These are phyloP conservation scores for Aspergillus mulundensis DNA, from an alignment of 495 filamentous ascomycete species.

Conservation along the genomic window DNA sequence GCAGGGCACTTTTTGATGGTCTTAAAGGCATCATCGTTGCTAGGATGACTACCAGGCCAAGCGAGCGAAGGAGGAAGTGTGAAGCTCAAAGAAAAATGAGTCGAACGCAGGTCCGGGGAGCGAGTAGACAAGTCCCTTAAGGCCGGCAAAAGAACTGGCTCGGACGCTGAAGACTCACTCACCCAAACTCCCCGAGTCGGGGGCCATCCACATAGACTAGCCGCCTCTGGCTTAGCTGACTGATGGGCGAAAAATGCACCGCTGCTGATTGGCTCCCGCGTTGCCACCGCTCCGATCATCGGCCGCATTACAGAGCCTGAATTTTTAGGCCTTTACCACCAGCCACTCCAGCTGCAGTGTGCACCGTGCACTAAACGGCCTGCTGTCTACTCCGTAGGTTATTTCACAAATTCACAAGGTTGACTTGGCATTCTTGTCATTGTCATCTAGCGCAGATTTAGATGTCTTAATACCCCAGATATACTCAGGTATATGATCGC, in stretches of 20 bases:
- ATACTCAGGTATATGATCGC: neutral
- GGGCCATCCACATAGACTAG: neutral
- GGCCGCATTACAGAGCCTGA: conserved; percentile 9
- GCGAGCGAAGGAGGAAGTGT: conserved; percentile 14
- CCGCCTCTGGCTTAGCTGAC: conserved; percentile 13
- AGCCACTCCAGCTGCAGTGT: neutral
- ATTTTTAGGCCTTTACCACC: neutral
- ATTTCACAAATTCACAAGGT: conserved; percentile 1
- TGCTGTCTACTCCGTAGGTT: neutral
- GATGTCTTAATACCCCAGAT: conserved; percentile 1
- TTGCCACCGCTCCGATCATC: conserved; percentile 34
- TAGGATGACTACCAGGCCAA: conserved; percentile 36
- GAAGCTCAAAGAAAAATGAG: conserved; percentile 25
- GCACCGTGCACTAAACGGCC: neutral
- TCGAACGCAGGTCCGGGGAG: conserved; percentile 4
- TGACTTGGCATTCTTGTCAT: neutral
- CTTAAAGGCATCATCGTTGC: conserved; percentile 46
- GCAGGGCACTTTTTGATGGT: conserved; percentile 46
- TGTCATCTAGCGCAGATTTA: neutral
- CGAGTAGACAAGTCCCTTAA: conserved; percentile 18
- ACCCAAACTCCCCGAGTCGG: conserved; percentile 6
- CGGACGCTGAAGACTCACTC: conserved; percentile 11
- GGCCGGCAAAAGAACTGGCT: conserved; percentile 16
- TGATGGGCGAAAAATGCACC: conserved; percentile 27
- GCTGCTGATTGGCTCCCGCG: conserved; percentile 24